phyloP scores from a whole-genome alignment of 2,329 filamentous ascomycete species.

The Pestalotiopsis sp. region DNA sequence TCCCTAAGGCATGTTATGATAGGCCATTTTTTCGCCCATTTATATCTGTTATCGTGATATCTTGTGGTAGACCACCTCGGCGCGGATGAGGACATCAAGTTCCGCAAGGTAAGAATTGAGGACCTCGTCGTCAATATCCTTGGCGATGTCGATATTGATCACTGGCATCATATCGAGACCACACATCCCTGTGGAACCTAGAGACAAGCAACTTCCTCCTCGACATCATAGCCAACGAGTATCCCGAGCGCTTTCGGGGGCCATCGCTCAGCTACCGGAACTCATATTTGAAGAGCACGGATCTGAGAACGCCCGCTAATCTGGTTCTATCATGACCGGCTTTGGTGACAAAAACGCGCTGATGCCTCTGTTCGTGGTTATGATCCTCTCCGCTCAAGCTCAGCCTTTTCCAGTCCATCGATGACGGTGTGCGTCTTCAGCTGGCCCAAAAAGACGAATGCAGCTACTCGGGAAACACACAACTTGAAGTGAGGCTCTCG shows the following conservation, averaged over 20 bases:
- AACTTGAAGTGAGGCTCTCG: too few species aligned
- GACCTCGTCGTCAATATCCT: constrained; percentile 41
- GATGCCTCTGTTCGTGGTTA: too few species aligned
- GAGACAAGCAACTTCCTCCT: constrained; percentile 65
- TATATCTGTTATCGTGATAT: constrained; percentile 70
- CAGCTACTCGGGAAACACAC: too few species aligned
- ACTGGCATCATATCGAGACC: constrained; percentile 74
- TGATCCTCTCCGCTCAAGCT: too few species aligned
- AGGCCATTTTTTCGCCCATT: constrained; percentile 63
- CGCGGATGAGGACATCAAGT: constrained; percentile 56
- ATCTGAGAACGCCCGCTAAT: too few species aligned
- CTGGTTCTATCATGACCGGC: too few species aligned
- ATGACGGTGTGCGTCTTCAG: too few species aligned
- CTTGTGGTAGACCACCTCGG: constrained; percentile 69
- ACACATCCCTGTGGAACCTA: constrained; percentile 67
- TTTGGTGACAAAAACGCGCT: too few species aligned
- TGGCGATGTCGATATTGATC: constrained; percentile 73
- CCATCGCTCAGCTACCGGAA: too few species aligned
- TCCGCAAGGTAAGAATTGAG: constrained; percentile 69
- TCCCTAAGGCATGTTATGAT: constrained; percentile 63
- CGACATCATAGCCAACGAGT: constrained; percentile 67
- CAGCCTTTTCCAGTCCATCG: too few species aligned
- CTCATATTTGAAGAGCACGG: too few species aligned
- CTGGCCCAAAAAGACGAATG: too few species aligned
- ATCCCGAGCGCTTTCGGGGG: constrained; percentile 56